Evolutionary conservation across 768 basidiomycete genomes (phyloP), one percentile per base, ranked within the genome.

Genomic region (Mycena sanguinolenta): DNA sequence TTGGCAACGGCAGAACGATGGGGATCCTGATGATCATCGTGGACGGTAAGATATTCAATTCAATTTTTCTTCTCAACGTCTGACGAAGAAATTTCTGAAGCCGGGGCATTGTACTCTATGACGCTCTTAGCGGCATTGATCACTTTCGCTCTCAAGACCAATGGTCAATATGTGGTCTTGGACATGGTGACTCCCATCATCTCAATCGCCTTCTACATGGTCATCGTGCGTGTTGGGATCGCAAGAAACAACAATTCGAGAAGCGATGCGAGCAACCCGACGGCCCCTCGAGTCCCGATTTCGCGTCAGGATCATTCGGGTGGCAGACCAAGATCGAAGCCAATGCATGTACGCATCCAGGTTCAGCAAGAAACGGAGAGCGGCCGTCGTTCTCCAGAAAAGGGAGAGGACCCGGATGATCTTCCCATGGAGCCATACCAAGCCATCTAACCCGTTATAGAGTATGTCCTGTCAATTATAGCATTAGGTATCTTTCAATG

Each of bases 191-290:
- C 46, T 1, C 83, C 81, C 21, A 80, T 83, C 63, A 84, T 84
- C 61, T 81, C 79, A 7, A 84, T 85, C 75, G 79, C 81, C 5
- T 84, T 83, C 74, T 82, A 82, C 72, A 81, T 84, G 82, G 80
- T 84, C 53, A 83, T 84, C 39, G 77, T 84, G 25, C 84, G 83
- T 36, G 75, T 83, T 44, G 82, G 79, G 0, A 19, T 79, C 42
- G 58, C 70, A 2, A 58, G 63, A 21, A 64, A 49, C 10, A 7
- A 4, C 21, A 59, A 27, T 17, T n/a, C 23, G 19, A 10, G n/a
- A 34, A 21, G n/a, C n/a, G n/a, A 4, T 3, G 21, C 9, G 27
- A 46, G 44, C 44, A 46, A 14, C n/a, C 8, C 27, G 3, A 53
- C 13, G 10, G 0, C 50, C 46, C 63, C 38, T 5, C 59, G 60